These are phyloP conservation scores for Aspergillus hancockii DNA, from an alignment of 495 filamentous ascomycete species.

Conservation along the genomic window DNA sequence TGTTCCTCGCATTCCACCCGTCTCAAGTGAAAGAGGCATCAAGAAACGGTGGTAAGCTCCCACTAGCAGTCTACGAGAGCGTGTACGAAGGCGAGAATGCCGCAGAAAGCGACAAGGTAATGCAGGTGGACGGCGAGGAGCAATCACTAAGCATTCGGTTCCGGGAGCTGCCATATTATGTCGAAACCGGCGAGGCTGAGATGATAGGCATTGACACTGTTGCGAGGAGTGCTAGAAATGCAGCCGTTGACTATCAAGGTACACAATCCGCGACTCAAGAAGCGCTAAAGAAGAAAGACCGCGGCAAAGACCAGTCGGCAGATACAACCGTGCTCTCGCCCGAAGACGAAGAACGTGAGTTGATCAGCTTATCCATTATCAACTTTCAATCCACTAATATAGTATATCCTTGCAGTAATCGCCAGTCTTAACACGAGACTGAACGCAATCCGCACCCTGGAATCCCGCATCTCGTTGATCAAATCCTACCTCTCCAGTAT, in stretches of 20 bases:
- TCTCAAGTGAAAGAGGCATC: slow-evolving; percentile 48
- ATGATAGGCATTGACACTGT: slow-evolving; percentile 96
- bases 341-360: slow-evolving; percentile 75
- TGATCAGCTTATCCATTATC: not conserved
- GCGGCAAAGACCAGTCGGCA: slow-evolving; percentile 38
- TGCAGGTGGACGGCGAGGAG: slow-evolving; percentile 71
- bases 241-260: slow-evolving; percentile 51
- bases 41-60: slow-evolving; percentile 72
- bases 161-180: slow-evolving; percentile 77
- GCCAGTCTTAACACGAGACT: slow-evolving; percentile 76
- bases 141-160: slow-evolving; percentile 64
- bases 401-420: slow-evolving; percentile 48
- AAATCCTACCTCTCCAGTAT: slow-evolving; percentile 76
- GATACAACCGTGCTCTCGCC: slow-evolving; percentile 59
- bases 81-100: slow-evolving; percentile 66
- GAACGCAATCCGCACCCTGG: slow-evolving; percentile 90
- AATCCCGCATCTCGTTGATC: slow-evolving; percentile 79
- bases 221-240: slow-evolving; percentile 77
- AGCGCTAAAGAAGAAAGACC: slow-evolving; percentile 29
- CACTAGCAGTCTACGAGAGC: slow-evolving; percentile 86
- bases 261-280: slow-evolving; percentile 13
- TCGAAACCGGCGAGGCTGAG: slow-evolving; percentile 94
- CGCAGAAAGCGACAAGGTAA: slow-evolving; percentile 61
- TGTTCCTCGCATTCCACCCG: slow-evolving; percentile 85
- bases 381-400: slow-evolving; percentile 14